A percentile compares a stretch with the other conserved stretches of the same genome.
Conservation (phyloP, 2,329 filamentous ascomycete genomes). For the Aspergillus tamarii region DNA sequence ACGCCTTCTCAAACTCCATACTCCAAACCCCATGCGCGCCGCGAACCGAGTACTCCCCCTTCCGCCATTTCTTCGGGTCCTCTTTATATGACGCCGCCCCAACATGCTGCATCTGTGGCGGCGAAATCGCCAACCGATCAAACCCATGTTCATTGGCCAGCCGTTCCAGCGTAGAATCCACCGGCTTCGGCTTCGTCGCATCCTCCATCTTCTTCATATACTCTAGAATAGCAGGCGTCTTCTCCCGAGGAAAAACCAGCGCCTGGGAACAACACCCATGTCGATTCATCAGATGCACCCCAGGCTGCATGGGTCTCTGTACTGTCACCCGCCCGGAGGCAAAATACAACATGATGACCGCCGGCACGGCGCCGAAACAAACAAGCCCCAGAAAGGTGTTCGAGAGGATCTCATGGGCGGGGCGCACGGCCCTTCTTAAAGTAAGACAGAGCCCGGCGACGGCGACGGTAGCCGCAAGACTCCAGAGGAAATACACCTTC, state of each 20-base stretch:
- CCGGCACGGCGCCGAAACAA: constrained; percentile 33
- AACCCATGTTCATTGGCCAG: constrained; percentile 18
- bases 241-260: constrained; percentile 45
- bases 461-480: constrained; percentile 25
- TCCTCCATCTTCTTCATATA: constrained; percentile 21
- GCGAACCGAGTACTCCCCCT: constrained; percentile 20
- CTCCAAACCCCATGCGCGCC: constrained; percentile 31
- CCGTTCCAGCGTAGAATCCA: constrained; percentile 26
- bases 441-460: constrained; percentile 23
- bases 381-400: constrained; percentile 31
- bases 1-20: constrained; percentile 27
- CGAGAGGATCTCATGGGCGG: constrained; percentile 21
- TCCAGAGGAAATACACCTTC: constrained; percentile 41
- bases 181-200: constrained; percentile 18
- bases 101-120: constrained; percentile 30
- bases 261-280: constrained; percentile 52
- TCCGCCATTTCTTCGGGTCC: constrained; percentile 21
- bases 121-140: constrained; percentile 26
- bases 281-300: constrained; percentile 46
- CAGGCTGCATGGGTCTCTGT: constrained; percentile 35
- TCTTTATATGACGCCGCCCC: constrained; percentile 29
- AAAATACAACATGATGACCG: constrained; percentile 44
- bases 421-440: constrained; percentile 19
- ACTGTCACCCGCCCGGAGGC: constrained; percentile 46
- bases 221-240: constrained; percentile 20